Evolutionary conservation across 1,139 yeast species (phyloP).

Genomic region (Blastobotrys elegans): DNA sequence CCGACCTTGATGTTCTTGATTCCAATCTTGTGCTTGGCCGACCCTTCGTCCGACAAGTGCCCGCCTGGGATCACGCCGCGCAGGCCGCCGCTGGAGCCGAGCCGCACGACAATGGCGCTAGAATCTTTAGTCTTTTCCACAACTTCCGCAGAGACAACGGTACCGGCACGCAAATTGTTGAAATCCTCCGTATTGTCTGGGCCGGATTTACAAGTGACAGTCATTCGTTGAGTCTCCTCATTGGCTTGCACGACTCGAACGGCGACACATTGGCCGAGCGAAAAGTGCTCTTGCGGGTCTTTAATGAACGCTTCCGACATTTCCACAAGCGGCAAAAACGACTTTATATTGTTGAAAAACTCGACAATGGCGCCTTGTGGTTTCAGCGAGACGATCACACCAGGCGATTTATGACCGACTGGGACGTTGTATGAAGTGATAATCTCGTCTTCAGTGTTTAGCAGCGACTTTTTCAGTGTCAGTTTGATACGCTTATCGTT

Average conservation of each 20-base stretch:
- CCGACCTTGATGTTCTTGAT: constrained; percentile 85
- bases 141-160: constrained; percentile 57
- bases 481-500: constrained; percentile 47
- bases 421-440: constrained; percentile 49
- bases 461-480: constrained; percentile 80
- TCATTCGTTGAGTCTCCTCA: constrained; percentile 49
- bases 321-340: constrained; percentile 80
- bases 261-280: constrained; percentile 77
- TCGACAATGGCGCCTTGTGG: constrained; percentile 78
- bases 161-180: constrained; percentile 52
- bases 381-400: constrained; percentile 67
- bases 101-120: constrained; percentile 56
- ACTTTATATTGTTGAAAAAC: constrained; percentile 74
- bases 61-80: constrained; percentile 72
- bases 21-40: constrained; percentile 74
- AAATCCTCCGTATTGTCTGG: constrained; percentile 40
- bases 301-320: constrained; percentile 83
- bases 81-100: constrained; percentile 45
- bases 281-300: constrained; percentile 72
- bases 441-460: constrained; percentile 59
- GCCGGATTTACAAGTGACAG: constrained; percentile 71
- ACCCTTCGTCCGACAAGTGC: constrained; percentile 75
- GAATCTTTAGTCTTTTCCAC: constrained; percentile 61
- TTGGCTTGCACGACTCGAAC: constrained; percentile 63
- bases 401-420: constrained; percentile 62